These are phyloP conservation scores for Backusella tarrabulga DNA, from an alignment of 192 early-diverging fungal species.

Conservation along the genomic window DNA sequence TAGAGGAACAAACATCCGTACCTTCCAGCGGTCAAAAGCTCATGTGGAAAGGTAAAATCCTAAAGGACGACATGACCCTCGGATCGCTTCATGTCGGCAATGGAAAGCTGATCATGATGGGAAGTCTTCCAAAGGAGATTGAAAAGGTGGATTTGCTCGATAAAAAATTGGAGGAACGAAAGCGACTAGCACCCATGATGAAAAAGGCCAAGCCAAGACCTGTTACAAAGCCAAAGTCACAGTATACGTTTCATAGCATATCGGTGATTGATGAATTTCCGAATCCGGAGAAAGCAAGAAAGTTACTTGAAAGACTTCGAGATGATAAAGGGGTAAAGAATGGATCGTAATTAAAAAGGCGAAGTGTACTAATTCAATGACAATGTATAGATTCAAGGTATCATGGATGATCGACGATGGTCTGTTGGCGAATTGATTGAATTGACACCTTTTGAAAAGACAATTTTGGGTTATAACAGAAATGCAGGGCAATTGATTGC, in stretches of 20 bases:
- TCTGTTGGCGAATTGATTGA: constrained; percentile 65
- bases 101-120: constrained; percentile 56
- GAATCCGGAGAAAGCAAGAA: constrained; percentile 48
- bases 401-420: constrained; percentile 65
- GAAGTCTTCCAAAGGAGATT: constrained; percentile 41
- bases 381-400: constrained; percentile 36
- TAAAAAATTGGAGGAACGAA: constrained; percentile 12
- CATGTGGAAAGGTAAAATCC: constrained; percentile 46
- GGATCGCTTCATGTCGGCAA: constrained; percentile 19
- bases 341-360: too few relatives aligned
- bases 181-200: constrained; percentile 1
- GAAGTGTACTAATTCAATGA: too few relatives aligned
- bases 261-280: constrained; percentile 57
- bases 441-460: constrained; percentile 62
- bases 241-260: constrained; percentile 62
- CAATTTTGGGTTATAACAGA: constrained; percentile 68
- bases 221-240: constrained; percentile 5
- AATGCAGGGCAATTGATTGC: constrained; percentile 75
- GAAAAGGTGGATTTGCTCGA: constrained; percentile 31
- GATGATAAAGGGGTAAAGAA: constrained; percentile 54
- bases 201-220: not conserved
- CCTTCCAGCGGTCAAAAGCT: constrained; percentile 49
- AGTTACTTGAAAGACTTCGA: constrained; percentile 62
- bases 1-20: constrained; percentile 36
- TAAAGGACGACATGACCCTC: constrained; percentile 24